Evolutionary conservation across 129 eudicot species (phyloP).

Genomic region (Saposhnikovia divaricata): DNA sequence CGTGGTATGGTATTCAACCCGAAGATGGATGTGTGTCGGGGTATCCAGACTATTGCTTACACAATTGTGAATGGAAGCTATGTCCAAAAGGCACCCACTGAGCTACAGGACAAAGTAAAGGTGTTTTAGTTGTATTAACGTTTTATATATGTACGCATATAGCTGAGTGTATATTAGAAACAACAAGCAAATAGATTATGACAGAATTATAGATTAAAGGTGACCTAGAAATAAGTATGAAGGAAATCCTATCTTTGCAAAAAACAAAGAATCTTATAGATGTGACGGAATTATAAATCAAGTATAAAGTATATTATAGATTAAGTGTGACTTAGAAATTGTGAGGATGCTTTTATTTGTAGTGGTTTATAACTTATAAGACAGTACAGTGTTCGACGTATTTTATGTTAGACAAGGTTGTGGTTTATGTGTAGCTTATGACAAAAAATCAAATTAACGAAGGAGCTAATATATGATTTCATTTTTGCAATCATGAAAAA

Average conservation of each 20-base stretch:
- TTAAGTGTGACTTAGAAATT: too few species aligned
- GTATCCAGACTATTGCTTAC: conserved; percentile 62
- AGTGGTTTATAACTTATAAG: too few species aligned
- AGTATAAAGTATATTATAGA: too few species aligned
- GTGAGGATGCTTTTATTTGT: background rate
- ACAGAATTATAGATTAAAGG: background rate
- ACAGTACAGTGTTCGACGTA: too few species aligned
- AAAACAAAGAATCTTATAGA: background rate
- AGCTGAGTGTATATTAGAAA: background rate
- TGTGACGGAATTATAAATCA: too few species aligned
- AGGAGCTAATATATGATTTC: background rate
- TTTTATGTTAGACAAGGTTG: background rate
- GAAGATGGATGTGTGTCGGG: conserved; percentile 38
- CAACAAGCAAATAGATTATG: background rate
- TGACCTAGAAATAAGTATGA: background rate
- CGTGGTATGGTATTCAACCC: conserved; percentile 33
- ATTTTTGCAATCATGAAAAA: background rate
- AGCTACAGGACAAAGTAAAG: conserved; percentile 34
- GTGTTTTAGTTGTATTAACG: conserved; percentile 17
- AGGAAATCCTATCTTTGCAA: background rate
- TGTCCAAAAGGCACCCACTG: conserved; percentile 31
- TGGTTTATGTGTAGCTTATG: background rate
- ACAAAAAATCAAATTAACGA: background rate
- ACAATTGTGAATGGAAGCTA: conserved; percentile 74
- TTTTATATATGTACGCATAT: background rate